Evolutionary conservation across 2,329 filamentous ascomycete genomes (phyloP).

Genomic region (Emergomyces pasteurianus): DNA sequence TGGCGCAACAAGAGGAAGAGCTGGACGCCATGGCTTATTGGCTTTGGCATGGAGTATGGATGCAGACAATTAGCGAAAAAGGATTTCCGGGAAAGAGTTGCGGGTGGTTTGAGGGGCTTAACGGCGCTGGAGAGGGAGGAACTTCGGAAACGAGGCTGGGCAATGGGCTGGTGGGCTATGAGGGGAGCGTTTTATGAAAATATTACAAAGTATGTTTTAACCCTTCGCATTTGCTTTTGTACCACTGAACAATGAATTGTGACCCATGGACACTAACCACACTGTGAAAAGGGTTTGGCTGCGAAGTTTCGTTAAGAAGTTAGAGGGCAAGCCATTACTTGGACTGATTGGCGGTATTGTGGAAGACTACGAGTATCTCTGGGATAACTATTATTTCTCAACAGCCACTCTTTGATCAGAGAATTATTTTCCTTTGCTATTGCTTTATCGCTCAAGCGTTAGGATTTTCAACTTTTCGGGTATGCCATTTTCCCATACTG

Average conservation of each 20-base stretch:
- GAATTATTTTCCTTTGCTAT: conserved; percentile 3
- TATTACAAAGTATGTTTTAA: conserved; percentile 51
- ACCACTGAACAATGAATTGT: background rate
- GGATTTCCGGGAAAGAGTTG: conserved; percentile 48
- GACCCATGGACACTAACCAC: conserved; percentile 16
- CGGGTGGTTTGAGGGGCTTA: conserved; percentile 61
- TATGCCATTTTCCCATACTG: background rate
- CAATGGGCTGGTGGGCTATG: conserved; percentile 92
- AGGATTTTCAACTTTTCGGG: background rate
- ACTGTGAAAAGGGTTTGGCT: conserved; percentile 39
- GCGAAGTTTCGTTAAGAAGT: conserved; percentile 57
- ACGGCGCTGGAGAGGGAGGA: conserved; percentile 85
- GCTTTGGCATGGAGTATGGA: conserved; percentile 72
- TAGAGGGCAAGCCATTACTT: conserved; percentile 62
- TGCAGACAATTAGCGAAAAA: conserved; percentile 72
- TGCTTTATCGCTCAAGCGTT: conserved; percentile 3
- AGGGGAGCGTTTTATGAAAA: conserved; percentile 95
- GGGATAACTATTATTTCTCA: conserved; percentile 94
- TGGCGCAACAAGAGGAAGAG: conserved; percentile 60
- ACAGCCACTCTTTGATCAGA: conserved; percentile 41
- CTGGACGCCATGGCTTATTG: conserved; percentile 88
- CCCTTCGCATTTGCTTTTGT: background rate
- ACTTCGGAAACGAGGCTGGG: conserved; percentile 76
- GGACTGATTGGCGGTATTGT: conserved; percentile 73
- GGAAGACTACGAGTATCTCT: conserved; percentile 94